Evolutionary conservation across 345 rosid species (phyloP), one percentile per base, ranked within the genome.

Genomic region (Passiflora organensis): DNA sequence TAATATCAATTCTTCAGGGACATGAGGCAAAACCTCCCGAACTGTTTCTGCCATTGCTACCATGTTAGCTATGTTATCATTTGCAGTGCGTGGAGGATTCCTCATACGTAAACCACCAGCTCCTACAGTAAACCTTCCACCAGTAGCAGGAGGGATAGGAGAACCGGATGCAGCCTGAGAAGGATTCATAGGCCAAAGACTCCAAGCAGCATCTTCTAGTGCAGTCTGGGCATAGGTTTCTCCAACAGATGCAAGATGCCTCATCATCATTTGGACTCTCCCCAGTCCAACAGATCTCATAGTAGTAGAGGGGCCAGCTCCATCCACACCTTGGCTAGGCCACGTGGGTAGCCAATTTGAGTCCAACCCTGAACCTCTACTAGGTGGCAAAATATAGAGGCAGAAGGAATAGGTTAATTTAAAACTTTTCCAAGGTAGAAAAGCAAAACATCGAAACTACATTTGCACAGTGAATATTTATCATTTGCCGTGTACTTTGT

Each of bases 231-330:
- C 86, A 68, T 90, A 90, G 50, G 91, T 84, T 74, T 87, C 97
- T 45, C 98, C 98, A 45, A 91, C 86, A 56, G 93, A 84, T 62
- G 98, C 95, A 66, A 93, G 89, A 73, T 93, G 96, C 72, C 99
- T 89, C 99, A 93, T 86, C 96, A 93, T 82, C 96, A 86, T 80
- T 81, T 93, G 95, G 67, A 93, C 96, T 64, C 97, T 75, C 32
- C 87, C 87, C 59, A 89, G 55, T 44, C 96, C 95, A 70, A 69
- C 95, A 5, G 99, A 71, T 78, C 95, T 72, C 52, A 66, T 68
- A 22, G 78, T 76, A n/a, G 82, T 84, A 38, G 99, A 93, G 57
- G 99, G 89, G 62, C 99, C 96, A 46, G 95, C 95, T 24, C 83
- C 89, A 75, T 93, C 96, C 34, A 72, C 68, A 71, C 83, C 81